A percentile compares a stretch with the other conserved stretches of the same genome.
Evolutionary conservation across 2,329 filamentous ascomycete species (phyloP).

Genomic region (Verticillium alfalfae): DNA sequence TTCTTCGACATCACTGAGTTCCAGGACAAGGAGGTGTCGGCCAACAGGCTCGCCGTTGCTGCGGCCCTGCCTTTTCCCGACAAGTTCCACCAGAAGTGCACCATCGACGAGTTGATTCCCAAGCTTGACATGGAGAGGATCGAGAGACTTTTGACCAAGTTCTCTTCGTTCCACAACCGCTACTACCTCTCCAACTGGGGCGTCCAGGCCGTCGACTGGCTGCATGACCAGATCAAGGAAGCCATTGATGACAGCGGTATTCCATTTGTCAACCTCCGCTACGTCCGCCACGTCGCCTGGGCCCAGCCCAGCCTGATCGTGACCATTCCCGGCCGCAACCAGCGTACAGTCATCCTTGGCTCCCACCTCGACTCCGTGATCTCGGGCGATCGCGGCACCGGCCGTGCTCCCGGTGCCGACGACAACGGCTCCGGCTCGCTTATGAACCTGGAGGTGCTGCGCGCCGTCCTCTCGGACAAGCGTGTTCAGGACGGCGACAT

Average conservation of each 20-base stretch:
- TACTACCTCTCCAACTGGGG: conserved; percentile 64
- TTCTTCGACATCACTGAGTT: conserved; percentile 19
- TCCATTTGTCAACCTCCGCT: conserved; percentile 52
- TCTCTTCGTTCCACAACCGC: conserved; percentile 61
- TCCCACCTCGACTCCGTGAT: conserved; percentile 81
- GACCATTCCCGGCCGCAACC: conserved; percentile 66
- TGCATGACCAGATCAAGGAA: conserved; percentile 59
- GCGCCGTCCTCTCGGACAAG: conserved; percentile 61
- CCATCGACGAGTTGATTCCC: conserved; percentile 10
- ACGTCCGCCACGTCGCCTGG: conserved; percentile 63
- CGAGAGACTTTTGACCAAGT: conserved; percentile 34
- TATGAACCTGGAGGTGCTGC: conserved; percentile 73
- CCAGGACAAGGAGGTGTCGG: conserved; percentile 5
- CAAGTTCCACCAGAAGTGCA: conserved; percentile 11
- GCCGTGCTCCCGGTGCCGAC: conserved; percentile 69
- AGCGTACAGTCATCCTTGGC: conserved; percentile 68
- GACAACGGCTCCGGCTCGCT: conserved; percentile 75
- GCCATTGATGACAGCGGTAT: conserved; percentile 59
- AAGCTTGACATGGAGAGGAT: conserved; percentile 8
- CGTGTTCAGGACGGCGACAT: conserved; percentile 57
- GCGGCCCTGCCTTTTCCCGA: conserved; percentile 13
- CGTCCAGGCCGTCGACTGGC: conserved; percentile 68
- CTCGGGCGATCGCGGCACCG: conserved; percentile 62
- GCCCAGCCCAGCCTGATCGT: conserved; percentile 74
- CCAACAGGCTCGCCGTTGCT: conserved; percentile 3